Percentiles rank a stretch among this genome's conserved stretches.
phyloP scores from a whole-genome alignment of 2,329 filamentous ascomycete species.

The Myrmaecium sp. region DNA sequence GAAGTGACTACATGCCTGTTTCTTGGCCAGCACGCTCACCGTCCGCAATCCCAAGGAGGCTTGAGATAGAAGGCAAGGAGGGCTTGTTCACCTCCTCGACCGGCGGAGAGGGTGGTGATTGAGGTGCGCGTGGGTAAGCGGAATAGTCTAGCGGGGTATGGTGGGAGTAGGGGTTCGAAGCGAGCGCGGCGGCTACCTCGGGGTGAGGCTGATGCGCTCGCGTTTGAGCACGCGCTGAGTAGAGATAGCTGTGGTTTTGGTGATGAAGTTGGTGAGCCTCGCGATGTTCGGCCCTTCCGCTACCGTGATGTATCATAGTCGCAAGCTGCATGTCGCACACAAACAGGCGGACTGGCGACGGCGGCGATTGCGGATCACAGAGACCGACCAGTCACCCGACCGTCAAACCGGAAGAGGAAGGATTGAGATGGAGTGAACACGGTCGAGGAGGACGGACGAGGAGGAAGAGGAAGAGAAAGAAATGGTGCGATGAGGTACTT shows the following conservation, averaged over 20 bases:
- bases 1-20: too few relatives aligned
- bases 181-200: slow-evolving; percentile 6
- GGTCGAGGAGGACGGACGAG: slow-evolving; percentile 4
- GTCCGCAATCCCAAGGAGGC: slow-evolving; percentile 69
- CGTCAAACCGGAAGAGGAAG: slow-evolving; percentile 4
- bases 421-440: slow-evolving; percentile 5
- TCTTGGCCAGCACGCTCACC: slow-evolving; percentile 39
- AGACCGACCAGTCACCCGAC: background rate
- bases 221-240: slow-evolving; percentile 22
- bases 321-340: slow-evolving; percentile 25
- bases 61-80: slow-evolving; percentile 85
- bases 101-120: slow-evolving; percentile 56
- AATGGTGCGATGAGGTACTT: slow-evolving; percentile 1
- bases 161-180: slow-evolving; percentile 5
- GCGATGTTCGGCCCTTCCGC: slow-evolving; percentile 18
- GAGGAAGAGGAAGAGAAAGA: slow-evolving; percentile 7
- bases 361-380: slow-evolving; percentile 17
- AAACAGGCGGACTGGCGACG: slow-evolving; percentile 15
- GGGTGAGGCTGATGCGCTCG: slow-evolving; percentile 11
- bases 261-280: slow-evolving; percentile 15
- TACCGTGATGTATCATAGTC: slow-evolving; percentile 27
- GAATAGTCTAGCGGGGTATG: slow-evolving; percentile 6
- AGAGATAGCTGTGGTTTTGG: slow-evolving; percentile 19
- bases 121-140: slow-evolving; percentile 26
- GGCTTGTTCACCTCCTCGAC: slow-evolving; percentile 61